A percentile compares a stretch with the other conserved stretches of the same genome.
Evolutionary conservation across 1,284 basidiomycete genomes (phyloP).

Genomic region (Tilletia setariae): DNA sequence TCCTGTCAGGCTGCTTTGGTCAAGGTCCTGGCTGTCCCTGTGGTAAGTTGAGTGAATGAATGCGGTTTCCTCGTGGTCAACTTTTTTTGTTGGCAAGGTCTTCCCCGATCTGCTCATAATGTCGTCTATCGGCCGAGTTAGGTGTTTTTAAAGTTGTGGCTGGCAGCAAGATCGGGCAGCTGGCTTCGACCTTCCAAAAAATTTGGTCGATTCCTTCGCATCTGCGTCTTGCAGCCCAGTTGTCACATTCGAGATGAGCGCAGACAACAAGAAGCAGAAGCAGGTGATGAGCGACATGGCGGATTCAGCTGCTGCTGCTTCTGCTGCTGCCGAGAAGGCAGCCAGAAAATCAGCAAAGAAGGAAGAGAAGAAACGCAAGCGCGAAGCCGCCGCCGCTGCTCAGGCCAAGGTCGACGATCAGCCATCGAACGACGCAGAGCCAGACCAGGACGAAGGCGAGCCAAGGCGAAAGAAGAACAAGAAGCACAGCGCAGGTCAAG

Average conservation of each 20-base stretch:
- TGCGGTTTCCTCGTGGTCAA: background rate
- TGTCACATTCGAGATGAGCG: no score
- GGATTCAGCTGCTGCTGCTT: conserved; percentile 16
- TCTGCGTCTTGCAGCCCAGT: no score
- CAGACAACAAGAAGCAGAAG: no score
- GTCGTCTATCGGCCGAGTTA: background rate
- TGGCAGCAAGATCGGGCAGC: no score
- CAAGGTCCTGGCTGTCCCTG: no score
- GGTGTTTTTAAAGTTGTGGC: no score
- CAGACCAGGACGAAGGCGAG: conserved; percentile 40
- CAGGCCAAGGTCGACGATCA: conserved; percentile 22
- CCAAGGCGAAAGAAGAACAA: conserved; percentile 54
- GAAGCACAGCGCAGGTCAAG: conserved; percentile 29
- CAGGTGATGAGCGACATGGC: background rate
- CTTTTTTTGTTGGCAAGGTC: conserved; percentile 10
- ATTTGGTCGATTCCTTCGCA: background rate
- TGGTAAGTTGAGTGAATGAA: no score
- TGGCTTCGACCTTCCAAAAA: no score
- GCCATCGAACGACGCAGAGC: conserved; percentile 22
- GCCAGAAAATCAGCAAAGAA: conserved; percentile 26
- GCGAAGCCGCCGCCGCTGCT: conserved; percentile 28
- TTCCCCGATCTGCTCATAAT: no score
- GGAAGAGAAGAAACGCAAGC: conserved; percentile 50
- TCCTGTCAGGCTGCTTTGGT: background rate
- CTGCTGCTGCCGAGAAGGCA: conserved; percentile 40